Base-by-base conservation (phyloP, 1,139 yeast genomes). In the Nakaseomyces kungkrabaensis region DNA sequence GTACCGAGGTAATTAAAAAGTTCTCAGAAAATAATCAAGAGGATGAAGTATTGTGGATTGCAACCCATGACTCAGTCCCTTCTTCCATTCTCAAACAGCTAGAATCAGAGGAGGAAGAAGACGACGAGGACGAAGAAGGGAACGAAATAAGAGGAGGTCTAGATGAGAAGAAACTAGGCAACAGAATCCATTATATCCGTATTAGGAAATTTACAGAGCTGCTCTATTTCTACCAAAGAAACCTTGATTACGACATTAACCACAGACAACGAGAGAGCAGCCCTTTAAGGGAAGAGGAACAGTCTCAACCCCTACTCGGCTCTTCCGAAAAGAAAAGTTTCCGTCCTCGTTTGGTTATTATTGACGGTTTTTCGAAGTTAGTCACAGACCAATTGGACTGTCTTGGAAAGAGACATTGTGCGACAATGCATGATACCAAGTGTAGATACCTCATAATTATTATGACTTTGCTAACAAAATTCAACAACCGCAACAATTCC, bases 331-430 rank as follows among this genome's bases (percentile, higher is more conserved):
- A 31, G 33, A 31, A 13, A 43, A 10, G 33, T 10, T 24, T 46
- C 50, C 6, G 13, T 33, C 31, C 34, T 25, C 48, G 51, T 4
- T 50, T 62, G n/a, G 50, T 65, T 22, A 50, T 65, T 22, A 56
- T 65, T 8, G 66, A 64, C 50, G 67, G 68, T 6, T 56, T 65
- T 47, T 62, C 68, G 11, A 61, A 58, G 44, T 47, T 64, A 5
- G 51, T 63, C 5, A 56, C 52, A 11, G 57, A 60, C 47, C 63
- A 64, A 48, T 29, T 64, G 43, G 52, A 62, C 48, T 45, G 45
- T 13, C 49, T 57, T 9, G 47, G 49, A 22, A 48, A 46, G 24
- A 40, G 55, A 36, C 43, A 50, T 7, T 34, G 43, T 32, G 37
- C 29, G 22, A 34, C 40, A 29, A 43, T 61, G 38, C 68, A 64